Conservation (phyloP, 192 early-diverging fungal species). For the Coemansia sp. region DNA sequence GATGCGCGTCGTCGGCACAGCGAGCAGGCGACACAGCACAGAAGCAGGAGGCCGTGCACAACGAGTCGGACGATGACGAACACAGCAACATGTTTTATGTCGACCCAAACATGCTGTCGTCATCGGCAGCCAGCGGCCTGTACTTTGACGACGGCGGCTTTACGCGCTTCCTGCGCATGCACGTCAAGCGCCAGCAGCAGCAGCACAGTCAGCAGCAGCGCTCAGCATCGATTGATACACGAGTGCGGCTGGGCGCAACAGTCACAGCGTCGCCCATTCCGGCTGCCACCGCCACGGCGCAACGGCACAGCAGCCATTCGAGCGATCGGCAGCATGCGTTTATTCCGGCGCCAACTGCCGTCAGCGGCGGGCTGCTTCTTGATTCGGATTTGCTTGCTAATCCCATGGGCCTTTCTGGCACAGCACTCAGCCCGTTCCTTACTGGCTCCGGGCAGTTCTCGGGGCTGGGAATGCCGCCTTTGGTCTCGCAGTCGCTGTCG, state of each 20-base stretch:
- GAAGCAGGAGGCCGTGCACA: conserved; percentile 24
- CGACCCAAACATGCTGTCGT: conserved; percentile 41
- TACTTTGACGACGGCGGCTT: conserved; percentile 57
- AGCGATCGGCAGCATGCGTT: conserved; percentile 3
- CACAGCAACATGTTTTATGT: conserved; percentile 53
- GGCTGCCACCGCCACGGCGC: neutral
- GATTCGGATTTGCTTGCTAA: conserved; percentile 28
- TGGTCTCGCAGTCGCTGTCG: neutral
- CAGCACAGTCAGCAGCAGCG: conserved; percentile 14
- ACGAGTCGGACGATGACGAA: conserved; percentile 56
- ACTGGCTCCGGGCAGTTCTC: conserved; percentile 9
- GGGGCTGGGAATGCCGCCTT: conserved; percentile 10
- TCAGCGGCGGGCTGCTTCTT: conserved; percentile 34
- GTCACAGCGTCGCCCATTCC: conserved; percentile 18
- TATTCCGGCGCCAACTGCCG: conserved; percentile 28
- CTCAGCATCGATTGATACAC: neutral
- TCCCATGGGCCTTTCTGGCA: conserved; percentile 22
- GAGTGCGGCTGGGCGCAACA: neutral
- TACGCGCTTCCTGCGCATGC: conserved; percentile 52
- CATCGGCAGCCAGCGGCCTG: conserved; percentile 31
- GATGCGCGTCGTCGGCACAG: neutral
- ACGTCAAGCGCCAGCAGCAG: conserved; percentile 50
- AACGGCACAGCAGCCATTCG: neutral
- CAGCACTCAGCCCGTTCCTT: conserved; percentile 29
- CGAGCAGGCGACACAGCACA: neutral